Conservation (phyloP, 2,329 filamentous ascomycete genomes). For the Huntiella decipiens region DNA sequence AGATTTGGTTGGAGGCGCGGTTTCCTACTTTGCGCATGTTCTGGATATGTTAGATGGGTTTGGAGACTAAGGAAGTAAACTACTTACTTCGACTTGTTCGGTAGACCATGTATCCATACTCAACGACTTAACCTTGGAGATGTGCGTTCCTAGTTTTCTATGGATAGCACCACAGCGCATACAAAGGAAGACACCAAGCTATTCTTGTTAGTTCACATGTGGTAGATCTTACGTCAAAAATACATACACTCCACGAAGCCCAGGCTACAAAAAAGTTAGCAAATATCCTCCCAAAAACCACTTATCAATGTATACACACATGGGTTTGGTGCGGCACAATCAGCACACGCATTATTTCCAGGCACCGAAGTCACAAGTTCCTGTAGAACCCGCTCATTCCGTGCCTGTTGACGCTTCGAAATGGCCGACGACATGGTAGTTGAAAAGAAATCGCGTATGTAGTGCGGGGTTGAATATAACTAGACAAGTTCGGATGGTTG, state of each 20-base stretch:
- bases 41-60: slow-evolving; percentile 24
- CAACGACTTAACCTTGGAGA: slow-evolving; percentile 95
- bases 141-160: slow-evolving; percentile 90
- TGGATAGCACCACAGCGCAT: slow-evolving; percentile 94
- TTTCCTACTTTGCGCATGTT: slow-evolving; percentile 94
- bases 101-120: slow-evolving; percentile 96
- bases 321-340: slow-evolving; percentile 83
- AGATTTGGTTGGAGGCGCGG: slow-evolving; percentile 62
- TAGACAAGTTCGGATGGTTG: too few species aligned
- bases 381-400: slow-evolving; percentile 82
- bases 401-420: slow-evolving; percentile 81
- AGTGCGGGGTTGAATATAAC: too few species aligned
- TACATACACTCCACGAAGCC: slow-evolving; percentile 87
- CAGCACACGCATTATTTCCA: slow-evolving; percentile 85
- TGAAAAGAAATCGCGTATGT: background rate
- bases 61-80: background rate
- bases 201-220: background rate
- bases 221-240: background rate
- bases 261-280: slow-evolving; percentile 39
- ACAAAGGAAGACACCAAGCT: slow-evolving; percentile 91
- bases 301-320: slow-evolving; percentile 35
- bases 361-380: slow-evolving; percentile 68
- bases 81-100: slow-evolving; percentile 81
- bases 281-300: too few species aligned
- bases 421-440: slow-evolving; percentile 10